Conservation (phyloP, 257 asterid genomes). For the Apocynum venetum region DNA sequence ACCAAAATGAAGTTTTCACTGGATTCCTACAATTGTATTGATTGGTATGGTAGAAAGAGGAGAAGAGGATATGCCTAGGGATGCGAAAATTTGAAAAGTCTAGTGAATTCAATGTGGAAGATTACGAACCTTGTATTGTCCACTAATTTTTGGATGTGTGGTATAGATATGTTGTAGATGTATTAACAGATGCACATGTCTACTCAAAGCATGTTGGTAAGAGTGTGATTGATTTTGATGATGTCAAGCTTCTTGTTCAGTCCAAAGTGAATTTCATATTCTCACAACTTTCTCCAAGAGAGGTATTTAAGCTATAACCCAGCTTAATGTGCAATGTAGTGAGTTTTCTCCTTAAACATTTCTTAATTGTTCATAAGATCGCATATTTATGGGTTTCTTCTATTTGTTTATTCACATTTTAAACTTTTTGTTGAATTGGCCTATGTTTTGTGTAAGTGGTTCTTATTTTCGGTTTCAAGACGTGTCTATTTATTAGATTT, state of each 20-base stretch:
- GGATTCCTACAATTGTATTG: too few species aligned
- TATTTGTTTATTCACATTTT: too few species aligned
- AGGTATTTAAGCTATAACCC: constrained; percentile 35
- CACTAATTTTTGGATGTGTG: constrained; percentile 75
- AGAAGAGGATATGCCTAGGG: constrained; percentile 73
- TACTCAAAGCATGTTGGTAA: constrained; percentile 87
- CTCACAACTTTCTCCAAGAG: constrained; percentile 89
- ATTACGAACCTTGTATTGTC: constrained; percentile 75
- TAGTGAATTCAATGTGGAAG: constrained; percentile 81
- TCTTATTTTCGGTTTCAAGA: background rate
- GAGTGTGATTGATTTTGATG: constrained; percentile 66
- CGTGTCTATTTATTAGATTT: too few species aligned
- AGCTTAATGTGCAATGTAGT: too few species aligned
- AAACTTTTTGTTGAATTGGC: too few species aligned
- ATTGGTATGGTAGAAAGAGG: constrained; percentile 60
- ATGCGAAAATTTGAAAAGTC: constrained; percentile 79
- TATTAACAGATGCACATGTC: constrained; percentile 70
- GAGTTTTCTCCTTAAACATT: too few species aligned
- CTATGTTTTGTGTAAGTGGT: background rate
- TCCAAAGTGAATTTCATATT: constrained; percentile 79
- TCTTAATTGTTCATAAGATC: too few species aligned
- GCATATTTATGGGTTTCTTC: too few species aligned
- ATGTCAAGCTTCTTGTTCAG: constrained; percentile 78
- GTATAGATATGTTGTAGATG: constrained; percentile 77
- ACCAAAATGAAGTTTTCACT: too few species aligned